Evolutionary conservation across 306 rosid genomes (phyloP), one percentile per base, ranked within the genome.

Genomic region (Begonia peltatifolia): DNA sequence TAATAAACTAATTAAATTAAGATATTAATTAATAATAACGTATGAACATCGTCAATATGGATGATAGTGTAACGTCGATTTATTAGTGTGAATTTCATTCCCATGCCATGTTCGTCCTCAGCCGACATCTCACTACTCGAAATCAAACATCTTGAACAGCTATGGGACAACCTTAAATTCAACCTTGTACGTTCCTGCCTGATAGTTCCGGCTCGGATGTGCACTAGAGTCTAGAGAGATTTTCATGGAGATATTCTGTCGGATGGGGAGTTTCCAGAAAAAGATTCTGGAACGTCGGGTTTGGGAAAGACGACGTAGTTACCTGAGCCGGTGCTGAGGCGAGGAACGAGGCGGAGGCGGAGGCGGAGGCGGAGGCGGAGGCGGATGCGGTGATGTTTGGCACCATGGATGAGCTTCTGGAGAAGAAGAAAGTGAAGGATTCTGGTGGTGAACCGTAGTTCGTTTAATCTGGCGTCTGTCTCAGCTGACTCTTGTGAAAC

Each of bases 381-480:
- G 44, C 60, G 18, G 18, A 17, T 1, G 18, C 18, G 14, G 97
- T 89, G 0, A 89, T 89, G 95, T 84, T 89, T 30, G 97, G 97
- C 0, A 89, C 95, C 5, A 84, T 89, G 42, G 97, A 84, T 22
- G 75, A 82, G 76, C 71, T 89, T 49, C 42, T 89, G 50, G 82
- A 17, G 44, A 89, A 89, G 72, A 83, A 87, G 9, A 79, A 84
- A 0, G 84, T 83, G 12, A 89, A 95, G 90, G 66, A 77, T 89
- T 47, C 65, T 85, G 64, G 80, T 89, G 14, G 94, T 89, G 35
- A 89, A 89, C 44, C 82, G 95, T 9, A 89, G 95, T 46, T 68
- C 85, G 87, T 89, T 85, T 58, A 89, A 82, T 62, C 97, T 94
- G 0, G 85, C 97, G 1, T 95, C 95, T 25, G 0, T 89, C 97